These are phyloP conservation scores for Haplosporangium sp. DNA, from an alignment of 371 early-diverging fungal genomes.

Conservation along the genomic window DNA sequence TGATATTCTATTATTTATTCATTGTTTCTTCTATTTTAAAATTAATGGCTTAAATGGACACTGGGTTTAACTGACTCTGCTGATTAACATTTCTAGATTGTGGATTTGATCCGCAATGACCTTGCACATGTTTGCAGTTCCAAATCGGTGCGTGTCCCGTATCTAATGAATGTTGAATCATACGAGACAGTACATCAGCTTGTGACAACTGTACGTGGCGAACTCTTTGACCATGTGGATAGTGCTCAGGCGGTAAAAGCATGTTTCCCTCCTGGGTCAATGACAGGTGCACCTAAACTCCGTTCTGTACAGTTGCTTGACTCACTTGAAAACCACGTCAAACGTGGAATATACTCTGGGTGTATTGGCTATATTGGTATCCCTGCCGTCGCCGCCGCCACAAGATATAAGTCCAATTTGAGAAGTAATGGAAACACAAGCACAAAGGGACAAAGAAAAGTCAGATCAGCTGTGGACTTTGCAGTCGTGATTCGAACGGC, in stretches of 20 bases:
- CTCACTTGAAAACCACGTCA: conserved; percentile 72
- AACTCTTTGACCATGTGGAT: conserved; percentile 68
- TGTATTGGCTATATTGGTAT: conserved; percentile 87
- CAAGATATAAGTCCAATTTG: neutral
- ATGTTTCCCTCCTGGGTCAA: conserved; percentile 95
- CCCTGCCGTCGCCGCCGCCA: conserved; percentile 50
- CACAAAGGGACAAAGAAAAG: conserved; percentile 70
- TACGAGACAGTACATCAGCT: conserved; percentile 95
- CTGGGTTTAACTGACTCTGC: neutral
- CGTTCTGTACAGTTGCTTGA: conserved; percentile 88
- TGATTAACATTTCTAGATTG: conserved; percentile 73
- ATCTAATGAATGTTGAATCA: conserved; percentile 90
- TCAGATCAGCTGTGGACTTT: conserved; percentile 56
- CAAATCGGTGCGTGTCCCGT: conserved; percentile 80
- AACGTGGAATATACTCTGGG: conserved; percentile 94
- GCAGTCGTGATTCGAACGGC: conserved; percentile 52
- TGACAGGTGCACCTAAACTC: conserved; percentile 98
- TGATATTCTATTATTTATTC: no score
- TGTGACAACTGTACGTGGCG: conserved; percentile 86
- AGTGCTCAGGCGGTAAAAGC: conserved; percentile 80
- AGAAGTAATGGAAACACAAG: neutral
- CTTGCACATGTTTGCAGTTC: conserved; percentile 79
- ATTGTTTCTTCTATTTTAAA: no score
- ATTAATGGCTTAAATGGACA: no score
- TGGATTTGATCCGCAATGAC: conserved; percentile 96